Conservation (phyloP, 2,329 filamentous ascomycete species). For the Pseudogymnoascus sp. region DNA sequence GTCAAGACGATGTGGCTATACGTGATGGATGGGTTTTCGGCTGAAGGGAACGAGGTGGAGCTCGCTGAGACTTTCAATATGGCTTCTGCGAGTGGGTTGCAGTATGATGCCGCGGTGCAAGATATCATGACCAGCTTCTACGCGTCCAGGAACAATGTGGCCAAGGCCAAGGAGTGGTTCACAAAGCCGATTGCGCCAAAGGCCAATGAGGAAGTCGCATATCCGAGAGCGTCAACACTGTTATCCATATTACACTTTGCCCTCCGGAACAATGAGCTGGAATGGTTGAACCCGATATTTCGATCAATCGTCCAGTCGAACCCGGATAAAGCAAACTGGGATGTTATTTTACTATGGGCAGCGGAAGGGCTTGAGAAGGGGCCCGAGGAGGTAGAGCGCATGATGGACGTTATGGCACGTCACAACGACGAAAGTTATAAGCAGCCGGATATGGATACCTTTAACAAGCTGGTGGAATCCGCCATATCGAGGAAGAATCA, state of each 20-base stretch:
- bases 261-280: conserved; percentile 48
- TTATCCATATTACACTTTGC: conserved; percentile 53
- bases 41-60: conserved; percentile 50
- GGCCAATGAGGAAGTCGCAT: conserved; percentile 18
- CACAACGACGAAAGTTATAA: conserved; percentile 40
- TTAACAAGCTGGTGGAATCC: conserved; percentile 69
- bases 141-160: conserved; percentile 47
- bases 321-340: conserved; percentile 54
- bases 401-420: conserved; percentile 60
- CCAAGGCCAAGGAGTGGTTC: conserved; percentile 63
- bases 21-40: conserved; percentile 47
- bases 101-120: conserved; percentile 41
- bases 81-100: conserved; percentile 40
- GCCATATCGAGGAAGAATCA: conserved; percentile 64
- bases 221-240: conserved; percentile 38
- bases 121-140: conserved; percentile 56
- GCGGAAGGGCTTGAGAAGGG: conserved; percentile 61
- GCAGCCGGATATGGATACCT: conserved; percentile 58
- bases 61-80: conserved; percentile 49
- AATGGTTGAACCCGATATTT: conserved; percentile 58
- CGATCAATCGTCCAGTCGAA: conserved; percentile 34
- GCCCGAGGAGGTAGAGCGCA: conserved; percentile 63
- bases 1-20: background rate
- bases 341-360: conserved; percentile 69
- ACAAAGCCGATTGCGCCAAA: conserved; percentile 39